These are phyloP conservation scores for Nannizziopsis arthrosporioides DNA, from an alignment of 2,329 filamentous ascomycete genomes.

Conservation along the genomic window DNA sequence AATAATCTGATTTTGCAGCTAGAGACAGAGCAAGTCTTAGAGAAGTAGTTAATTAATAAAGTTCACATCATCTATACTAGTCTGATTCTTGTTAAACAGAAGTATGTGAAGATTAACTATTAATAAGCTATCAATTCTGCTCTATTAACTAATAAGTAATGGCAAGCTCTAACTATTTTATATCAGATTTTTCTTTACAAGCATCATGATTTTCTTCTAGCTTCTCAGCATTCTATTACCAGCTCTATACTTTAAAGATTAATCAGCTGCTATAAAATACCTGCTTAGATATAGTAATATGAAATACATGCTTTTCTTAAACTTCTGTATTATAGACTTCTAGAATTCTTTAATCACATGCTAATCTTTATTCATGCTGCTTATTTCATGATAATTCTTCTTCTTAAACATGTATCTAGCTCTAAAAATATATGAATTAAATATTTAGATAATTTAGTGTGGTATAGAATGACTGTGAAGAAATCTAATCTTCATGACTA, in stretches of 20 bases:
- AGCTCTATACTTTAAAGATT: constrained; percentile 55
- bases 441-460: constrained; percentile 71
- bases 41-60: constrained; percentile 67
- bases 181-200: constrained; percentile 73
- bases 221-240: constrained; percentile 73
- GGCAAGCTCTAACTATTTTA: constrained; percentile 69
- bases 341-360: constrained; percentile 75
- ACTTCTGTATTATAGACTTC: constrained; percentile 59
- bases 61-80: constrained; percentile 58
- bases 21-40: constrained; percentile 57
- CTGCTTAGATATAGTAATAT: constrained; percentile 84
- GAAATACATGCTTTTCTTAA: constrained; percentile 81
- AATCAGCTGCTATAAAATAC: constrained; percentile 78
- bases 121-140: constrained; percentile 36
- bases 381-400: constrained; percentile 77
- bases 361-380: constrained; percentile 77
- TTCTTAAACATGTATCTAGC: constrained; percentile 71
- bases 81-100: constrained; percentile 72
- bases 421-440: constrained; percentile 91
- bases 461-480: constrained; percentile 87
- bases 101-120: constrained; percentile 61
- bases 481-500: constrained; percentile 63
- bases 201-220: constrained; percentile 76
- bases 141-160: constrained; percentile 52
- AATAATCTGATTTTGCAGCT: constrained; percentile 36